phyloP scores from a whole-genome alignment of 345 rosid genomes.

The Eucalyptus paniculata region DNA sequence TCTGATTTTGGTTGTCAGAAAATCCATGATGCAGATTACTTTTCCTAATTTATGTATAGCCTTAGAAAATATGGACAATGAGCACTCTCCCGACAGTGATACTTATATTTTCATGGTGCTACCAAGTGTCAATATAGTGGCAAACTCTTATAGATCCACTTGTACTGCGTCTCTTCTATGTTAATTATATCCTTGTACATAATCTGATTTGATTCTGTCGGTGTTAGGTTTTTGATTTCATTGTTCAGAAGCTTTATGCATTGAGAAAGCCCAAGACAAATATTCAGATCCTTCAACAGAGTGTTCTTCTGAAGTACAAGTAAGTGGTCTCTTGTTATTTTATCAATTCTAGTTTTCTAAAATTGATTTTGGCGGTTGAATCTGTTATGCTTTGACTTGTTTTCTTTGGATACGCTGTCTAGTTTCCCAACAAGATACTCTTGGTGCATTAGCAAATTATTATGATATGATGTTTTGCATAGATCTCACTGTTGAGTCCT shows the following conservation, averaged over 20 bases:
- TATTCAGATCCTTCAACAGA: slow-evolving; percentile 97
- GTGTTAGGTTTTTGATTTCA: slow-evolving; percentile 86
- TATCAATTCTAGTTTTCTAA: neutral
- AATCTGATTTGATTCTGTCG: neutral
- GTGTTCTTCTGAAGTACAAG: slow-evolving; percentile 93
- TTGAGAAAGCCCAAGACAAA: slow-evolving; percentile 98
- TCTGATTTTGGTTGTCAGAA: neutral
- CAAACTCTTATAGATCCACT: neutral
- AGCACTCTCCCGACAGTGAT: neutral
- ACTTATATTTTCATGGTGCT: neutral
- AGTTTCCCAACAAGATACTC: neutral
- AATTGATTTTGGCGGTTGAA: neutral
- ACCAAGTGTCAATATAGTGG: neutral
- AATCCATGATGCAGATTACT: neutral
- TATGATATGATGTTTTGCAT: neutral
- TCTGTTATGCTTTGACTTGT: neutral
- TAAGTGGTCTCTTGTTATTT: slow-evolving; percentile 18
- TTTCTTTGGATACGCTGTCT: neutral
- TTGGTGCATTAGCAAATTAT: neutral
- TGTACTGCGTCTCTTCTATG: neutral
- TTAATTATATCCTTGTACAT: neutral
- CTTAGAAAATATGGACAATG: neutral
- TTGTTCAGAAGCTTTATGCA: slow-evolving; percentile 93
- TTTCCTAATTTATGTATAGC: neutral
- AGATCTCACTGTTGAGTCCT: neutral